Evolutionary conservation across 2,329 filamentous ascomycete genomes (phyloP).

Genomic region (Xylaria sp.): DNA sequence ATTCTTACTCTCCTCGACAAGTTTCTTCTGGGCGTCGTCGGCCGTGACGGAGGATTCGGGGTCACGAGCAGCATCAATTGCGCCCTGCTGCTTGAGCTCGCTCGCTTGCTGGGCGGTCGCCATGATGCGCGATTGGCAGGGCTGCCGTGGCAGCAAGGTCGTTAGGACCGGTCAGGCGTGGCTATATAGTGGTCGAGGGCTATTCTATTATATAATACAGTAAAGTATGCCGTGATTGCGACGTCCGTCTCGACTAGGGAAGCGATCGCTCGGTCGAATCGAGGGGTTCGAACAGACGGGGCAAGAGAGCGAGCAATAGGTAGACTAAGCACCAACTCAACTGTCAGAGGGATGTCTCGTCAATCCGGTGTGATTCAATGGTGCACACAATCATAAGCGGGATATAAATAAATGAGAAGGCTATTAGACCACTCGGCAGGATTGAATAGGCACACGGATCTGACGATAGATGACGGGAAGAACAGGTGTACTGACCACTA

Average conservation of each 20-base stretch:
- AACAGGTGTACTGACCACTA: not conserved
- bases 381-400: not conserved
- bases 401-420: not conserved
- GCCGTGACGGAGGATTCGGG: slow-evolving; percentile 70
- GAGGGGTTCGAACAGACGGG: not conserved
- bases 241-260: not conserved
- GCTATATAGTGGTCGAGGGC: not conserved
- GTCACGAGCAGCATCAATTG: slow-evolving; percentile 76
- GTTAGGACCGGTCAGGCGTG: slow-evolving; percentile 11
- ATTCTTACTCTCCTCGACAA: slow-evolving; percentile 78
- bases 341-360: not conserved
- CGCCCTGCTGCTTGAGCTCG: slow-evolving; percentile 83
- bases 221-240: not conserved
- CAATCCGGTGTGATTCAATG: not conserved
- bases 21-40: slow-evolving; percentile 72
- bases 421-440: too few relatives aligned
- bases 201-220: not conserved
- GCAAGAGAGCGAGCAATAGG: not conserved
- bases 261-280: not conserved
- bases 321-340: not conserved
- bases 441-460: not conserved
- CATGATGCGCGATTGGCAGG: slow-evolving; percentile 36
- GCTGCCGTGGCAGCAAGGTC: slow-evolving; percentile 40
- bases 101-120: slow-evolving; percentile 46
- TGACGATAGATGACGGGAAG: not conserved